Conservation (phyloP, 1,284 basidiomycete genomes). For the Ceraceosorus guamensis region DNA sequence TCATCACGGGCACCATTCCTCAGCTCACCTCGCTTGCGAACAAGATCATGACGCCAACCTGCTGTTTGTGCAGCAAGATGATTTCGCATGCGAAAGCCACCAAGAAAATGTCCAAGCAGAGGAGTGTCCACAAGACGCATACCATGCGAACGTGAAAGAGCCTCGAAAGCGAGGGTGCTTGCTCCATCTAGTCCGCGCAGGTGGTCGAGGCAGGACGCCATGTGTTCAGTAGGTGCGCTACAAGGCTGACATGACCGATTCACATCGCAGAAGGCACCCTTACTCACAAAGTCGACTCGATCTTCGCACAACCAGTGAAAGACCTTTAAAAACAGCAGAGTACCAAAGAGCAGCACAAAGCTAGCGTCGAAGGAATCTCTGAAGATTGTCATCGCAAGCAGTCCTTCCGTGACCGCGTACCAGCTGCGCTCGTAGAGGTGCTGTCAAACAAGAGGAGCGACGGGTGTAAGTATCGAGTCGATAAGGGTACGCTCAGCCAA, state of each 20-base stretch:
- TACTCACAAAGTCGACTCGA: conserved; percentile 83
- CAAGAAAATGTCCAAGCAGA: conserved; percentile 64
- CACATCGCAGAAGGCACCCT: not conserved
- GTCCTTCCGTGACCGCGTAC: conserved; percentile 94
- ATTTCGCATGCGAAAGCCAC: conserved; percentile 66
- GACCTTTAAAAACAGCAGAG: conserved; percentile 86
- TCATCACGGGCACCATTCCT: not conserved
- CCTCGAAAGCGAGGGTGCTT: conserved; percentile 72
- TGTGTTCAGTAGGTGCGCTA: not conserved
- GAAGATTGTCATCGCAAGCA: conserved; percentile 94
- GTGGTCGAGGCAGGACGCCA: not conserved
- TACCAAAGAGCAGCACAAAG: conserved; percentile 84
- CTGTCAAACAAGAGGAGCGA: not conserved
- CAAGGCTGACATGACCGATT: not conserved
- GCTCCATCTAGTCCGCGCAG: conserved; percentile 68
- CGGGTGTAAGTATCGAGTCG: not conserved
- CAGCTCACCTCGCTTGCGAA: conserved; percentile 83
- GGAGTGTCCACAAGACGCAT: conserved; percentile 63
- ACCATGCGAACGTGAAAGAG: conserved; percentile 79
- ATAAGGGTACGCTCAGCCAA: too few relatives aligned
- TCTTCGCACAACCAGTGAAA: conserved; percentile 96
- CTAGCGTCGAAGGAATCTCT: conserved; percentile 65
- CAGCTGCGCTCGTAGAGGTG: conserved; percentile 86
- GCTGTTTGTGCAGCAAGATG: conserved; percentile 25
- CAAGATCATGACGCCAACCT: conserved; percentile 67